A percentile compares a stretch with the other conserved stretches of the same genome.
phyloP scores from a whole-genome alignment of 768 basidiomycete genomes.

The Serendipita sp. region DNA sequence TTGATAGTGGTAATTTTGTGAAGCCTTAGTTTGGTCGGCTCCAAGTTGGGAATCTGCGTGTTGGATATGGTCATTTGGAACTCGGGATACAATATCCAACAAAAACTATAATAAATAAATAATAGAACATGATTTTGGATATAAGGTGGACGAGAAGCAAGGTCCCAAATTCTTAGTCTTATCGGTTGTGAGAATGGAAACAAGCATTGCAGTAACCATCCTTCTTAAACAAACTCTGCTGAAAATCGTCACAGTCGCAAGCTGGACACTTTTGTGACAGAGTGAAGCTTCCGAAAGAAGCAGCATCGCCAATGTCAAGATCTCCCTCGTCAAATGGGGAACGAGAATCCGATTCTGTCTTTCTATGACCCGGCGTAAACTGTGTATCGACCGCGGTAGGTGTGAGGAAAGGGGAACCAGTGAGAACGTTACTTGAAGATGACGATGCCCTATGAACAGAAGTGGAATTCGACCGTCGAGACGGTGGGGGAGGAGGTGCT shows the following conservation, averaged over 20 bases:
- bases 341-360: slow-evolving; percentile 17
- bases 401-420: slow-evolving; percentile 14
- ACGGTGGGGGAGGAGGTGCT: slow-evolving; percentile 41
- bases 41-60: too few relatives aligned
- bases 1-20: too few relatives aligned
- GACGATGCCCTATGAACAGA: slow-evolving; percentile 28
- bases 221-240: slow-evolving; percentile 51
- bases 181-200: slow-evolving; percentile 25
- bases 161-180: too few relatives aligned
- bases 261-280: slow-evolving; percentile 12
- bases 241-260: slow-evolving; percentile 36
- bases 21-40: too few relatives aligned
- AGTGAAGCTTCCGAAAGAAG: slow-evolving; percentile 46
- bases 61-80: too few relatives aligned
- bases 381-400: slow-evolving; percentile 14
- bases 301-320: slow-evolving; percentile 28
- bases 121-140: too few relatives aligned
- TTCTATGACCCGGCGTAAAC: slow-evolving; percentile 13
- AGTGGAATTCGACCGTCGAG: slow-evolving; percentile 25
- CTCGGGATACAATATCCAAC: too few relatives aligned
- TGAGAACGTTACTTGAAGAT: slow-evolving; percentile 27
- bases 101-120: too few relatives aligned
- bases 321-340: slow-evolving; percentile 21
- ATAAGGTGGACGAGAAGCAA: too few relatives aligned
- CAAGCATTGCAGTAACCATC: slow-evolving; percentile 54